Base-by-base conservation (phyloP, 2,329 filamentous ascomycete species). In the Ophiognomonia clavigignenti-juglandacearum region DNA sequence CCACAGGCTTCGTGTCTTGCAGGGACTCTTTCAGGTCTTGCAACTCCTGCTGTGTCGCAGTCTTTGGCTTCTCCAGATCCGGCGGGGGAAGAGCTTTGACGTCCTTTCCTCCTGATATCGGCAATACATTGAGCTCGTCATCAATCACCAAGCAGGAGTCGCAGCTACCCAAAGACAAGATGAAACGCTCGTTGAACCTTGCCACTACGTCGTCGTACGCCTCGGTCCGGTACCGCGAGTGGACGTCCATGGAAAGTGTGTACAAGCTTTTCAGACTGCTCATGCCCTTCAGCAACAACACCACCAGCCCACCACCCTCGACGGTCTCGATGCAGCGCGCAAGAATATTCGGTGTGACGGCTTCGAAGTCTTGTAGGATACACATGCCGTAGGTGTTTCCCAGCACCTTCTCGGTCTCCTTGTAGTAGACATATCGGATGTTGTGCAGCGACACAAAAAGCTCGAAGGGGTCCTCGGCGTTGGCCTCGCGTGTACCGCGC, bases 311-410 rank as follows among this genome's bases (percentile, higher is more conserved):
- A 54, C 93, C 93, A 55, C 95, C 93, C 67, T 98, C 92, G 4
- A 98, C 95, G 0, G 95, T 98, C 70, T 98, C 95, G 57, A 98
- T 88, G 1, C 91, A 96, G 53, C 92, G 82, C 19, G 93, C 93
- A 26, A 98, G 79, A 55, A 96, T 77, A 63, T 98, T 98, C n/a
- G 93, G 93, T 9, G 93, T 98, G 57, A 98, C 80, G 34, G 91
- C 93, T 68, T 98, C 93, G 60, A 98, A 98, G 63, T 98, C 93
- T 67, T 98, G 93, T 57, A 98, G 71, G 55, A 98, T 95, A 65
- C 90, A 96, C 88, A 96, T 96, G 63, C 92, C 92, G 63, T 93
- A 98, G 36, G 93, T 98, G 66, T 97, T 95, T 64, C 93, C 93
- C 47, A 97, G 70, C 62, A 98, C 96, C 75, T 96, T 97, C 61